Conservation (phyloP, 805 yeast genomes). For the Saturnispora gosingensis region DNA sequence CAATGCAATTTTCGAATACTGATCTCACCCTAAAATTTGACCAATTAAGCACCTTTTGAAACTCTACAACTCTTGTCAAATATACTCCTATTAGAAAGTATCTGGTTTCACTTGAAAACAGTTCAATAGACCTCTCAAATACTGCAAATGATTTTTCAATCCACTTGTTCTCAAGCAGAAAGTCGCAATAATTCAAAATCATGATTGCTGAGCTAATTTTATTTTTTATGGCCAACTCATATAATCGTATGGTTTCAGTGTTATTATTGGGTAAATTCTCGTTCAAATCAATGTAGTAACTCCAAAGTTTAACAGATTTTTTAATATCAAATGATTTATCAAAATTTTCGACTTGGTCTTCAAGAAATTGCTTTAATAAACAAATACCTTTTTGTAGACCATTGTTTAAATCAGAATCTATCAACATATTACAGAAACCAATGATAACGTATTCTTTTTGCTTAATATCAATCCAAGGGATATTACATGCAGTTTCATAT, state of each 20-base stretch:
- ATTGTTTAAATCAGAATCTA: constrained; percentile 30
- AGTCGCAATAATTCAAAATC: constrained; percentile 56
- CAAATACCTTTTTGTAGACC: neutral
- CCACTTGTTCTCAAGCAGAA: constrained; percentile 39
- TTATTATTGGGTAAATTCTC: constrained; percentile 42
- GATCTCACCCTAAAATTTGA: constrained; percentile 55
- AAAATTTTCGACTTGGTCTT: constrained; percentile 32
- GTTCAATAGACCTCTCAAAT: constrained; percentile 58
- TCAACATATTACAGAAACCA: constrained; percentile 66
- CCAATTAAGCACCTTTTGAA: constrained; percentile 24
- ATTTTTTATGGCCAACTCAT: constrained; percentile 45
- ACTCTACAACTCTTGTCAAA: constrained; percentile 39
- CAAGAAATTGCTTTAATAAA: constrained; percentile 10
- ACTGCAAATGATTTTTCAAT: constrained; percentile 45
- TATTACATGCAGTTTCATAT: constrained; percentile 55
- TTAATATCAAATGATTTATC: constrained; percentile 52
- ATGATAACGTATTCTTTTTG: constrained; percentile 65
- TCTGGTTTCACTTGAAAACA: constrained; percentile 52
- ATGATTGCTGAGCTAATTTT: constrained; percentile 63
- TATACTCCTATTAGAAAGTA: constrained; percentile 70
- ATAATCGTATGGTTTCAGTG: constrained; percentile 32
- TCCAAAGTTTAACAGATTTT: constrained; percentile 62
- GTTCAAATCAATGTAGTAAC: constrained; percentile 58
- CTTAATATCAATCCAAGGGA: constrained; percentile 51
- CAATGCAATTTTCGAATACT: constrained; percentile 60